These are phyloP conservation scores for Ceratopteris richardii DNA, from an alignment of 75 land plant species.

Conservation along the genomic window DNA sequence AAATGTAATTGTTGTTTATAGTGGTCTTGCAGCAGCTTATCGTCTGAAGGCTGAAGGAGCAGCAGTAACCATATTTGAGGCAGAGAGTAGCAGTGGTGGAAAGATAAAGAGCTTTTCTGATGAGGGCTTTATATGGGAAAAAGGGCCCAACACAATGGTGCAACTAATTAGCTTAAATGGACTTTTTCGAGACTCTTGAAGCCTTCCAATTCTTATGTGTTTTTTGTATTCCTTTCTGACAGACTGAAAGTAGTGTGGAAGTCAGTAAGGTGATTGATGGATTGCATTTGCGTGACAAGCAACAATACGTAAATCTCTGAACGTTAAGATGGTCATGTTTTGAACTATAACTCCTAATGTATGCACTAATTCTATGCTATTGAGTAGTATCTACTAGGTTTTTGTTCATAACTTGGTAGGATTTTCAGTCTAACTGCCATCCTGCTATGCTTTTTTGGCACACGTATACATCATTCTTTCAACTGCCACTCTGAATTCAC, in stretches of 20 bases:
- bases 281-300: constrained; percentile 65
- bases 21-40: constrained; percentile 98
- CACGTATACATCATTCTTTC: too few relatives aligned
- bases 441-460: too few relatives aligned
- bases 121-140: constrained; percentile 86
- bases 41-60: constrained; percentile 70
- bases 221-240: constrained; percentile 9
- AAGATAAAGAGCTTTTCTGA: constrained; percentile 62
- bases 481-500: too few relatives aligned
- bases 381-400: too few relatives aligned
- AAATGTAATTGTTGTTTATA: constrained; percentile 15
- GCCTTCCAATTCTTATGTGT: background rate
- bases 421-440: too few relatives aligned
- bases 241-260: constrained; percentile 74
- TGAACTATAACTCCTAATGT: too few relatives aligned
- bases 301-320: constrained; percentile 55
- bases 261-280: constrained; percentile 64
- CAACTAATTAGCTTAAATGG: background rate
- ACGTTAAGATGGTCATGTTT: too few relatives aligned
- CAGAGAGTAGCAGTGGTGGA: constrained; percentile 75
- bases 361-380: too few relatives aligned
- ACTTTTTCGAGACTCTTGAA: background rate
- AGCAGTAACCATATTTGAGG: constrained; percentile 80
- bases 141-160: constrained; percentile 98
- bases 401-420: too few relatives aligned